Evolutionary conservation across 2,329 filamentous ascomycete species (phyloP), one percentile per base, ranked within the genome.

Genomic region (Orbilia brochopaga): DNA sequence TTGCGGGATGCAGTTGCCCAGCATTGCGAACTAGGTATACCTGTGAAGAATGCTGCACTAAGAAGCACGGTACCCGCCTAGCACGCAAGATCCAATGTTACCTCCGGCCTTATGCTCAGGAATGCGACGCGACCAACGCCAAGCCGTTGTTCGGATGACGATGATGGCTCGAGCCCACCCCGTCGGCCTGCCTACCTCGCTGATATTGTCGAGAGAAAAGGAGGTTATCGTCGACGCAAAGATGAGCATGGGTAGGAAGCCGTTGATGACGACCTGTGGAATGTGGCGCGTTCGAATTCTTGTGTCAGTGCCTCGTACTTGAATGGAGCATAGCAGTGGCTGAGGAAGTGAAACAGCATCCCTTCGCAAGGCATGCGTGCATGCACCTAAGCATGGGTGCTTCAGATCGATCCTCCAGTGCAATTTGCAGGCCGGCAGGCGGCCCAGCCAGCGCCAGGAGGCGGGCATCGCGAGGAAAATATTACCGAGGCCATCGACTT

Each of bases 401-500:
- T 32, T 32, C 27, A 3, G 8, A 8, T 32, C 27, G 27, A 32
- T 32, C n/a, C 37, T 6, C n/a, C 37, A 13, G 15, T 42, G 37
- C 11, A 17, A 42, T 15, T 42, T 42, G 37, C 40, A 44, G 17
- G 4, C 15, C 5, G 40, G 40, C 40, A 44, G 13, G 40, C 40
- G 15, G 40, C 3, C 40, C 11, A 51, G 15, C 2, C 3, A 4
- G 17, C 4, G 40, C 50, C 15, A 53, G 5, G 23, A 19, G 15
- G 50, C 50, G 7, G 30, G 50, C 30, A 53, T 35, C 13, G 23
- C 8, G 23, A 5, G 19, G 44, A 73, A 50, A 77, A 74, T 73
- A 75, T 65, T 51, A 77, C 58, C 58, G 64, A 66, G 32, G 76
- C 75, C 62, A 76, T 77, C 35, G 76, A 74, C 73, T 73, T 76